Evolutionary conservation across 768 basidiomycete genomes (phyloP).

Genomic region (Tylopilus sp.): DNA sequence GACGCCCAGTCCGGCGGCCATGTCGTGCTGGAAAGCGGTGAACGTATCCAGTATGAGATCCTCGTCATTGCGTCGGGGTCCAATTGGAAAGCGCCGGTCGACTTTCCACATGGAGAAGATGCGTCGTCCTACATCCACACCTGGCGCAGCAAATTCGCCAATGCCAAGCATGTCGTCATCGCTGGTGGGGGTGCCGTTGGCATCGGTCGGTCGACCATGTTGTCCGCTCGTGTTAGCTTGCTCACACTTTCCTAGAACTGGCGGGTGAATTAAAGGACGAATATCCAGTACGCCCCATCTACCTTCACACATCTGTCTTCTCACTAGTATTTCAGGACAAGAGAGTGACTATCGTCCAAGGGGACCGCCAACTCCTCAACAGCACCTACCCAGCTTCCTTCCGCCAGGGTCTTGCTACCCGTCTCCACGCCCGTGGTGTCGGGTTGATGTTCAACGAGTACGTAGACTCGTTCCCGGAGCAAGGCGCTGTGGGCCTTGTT

Average conservation of each 20-base stretch:
- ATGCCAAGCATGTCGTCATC: constrained; percentile 42
- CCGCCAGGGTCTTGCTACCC: constrained; percentile 44
- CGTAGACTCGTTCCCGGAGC: constrained; percentile 44
- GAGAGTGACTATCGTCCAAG: constrained; percentile 63
- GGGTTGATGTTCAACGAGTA: constrained; percentile 50
- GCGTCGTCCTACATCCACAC: constrained; percentile 28
- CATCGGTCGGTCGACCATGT: constrained; percentile 34
- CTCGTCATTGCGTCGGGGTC: constrained; percentile 62
- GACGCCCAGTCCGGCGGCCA: constrained; percentile 38
- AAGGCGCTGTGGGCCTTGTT: constrained; percentile 36
- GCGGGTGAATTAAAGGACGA: constrained; percentile 44
- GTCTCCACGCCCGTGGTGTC: constrained; percentile 43
- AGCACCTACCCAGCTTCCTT: constrained; percentile 51
- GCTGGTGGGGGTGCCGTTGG: constrained; percentile 59
- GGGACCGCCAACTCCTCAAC: constrained; percentile 51
- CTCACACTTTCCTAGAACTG: constrained; percentile 31
- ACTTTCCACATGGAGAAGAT: constrained; percentile 35
- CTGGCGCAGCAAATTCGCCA: constrained; percentile 33
- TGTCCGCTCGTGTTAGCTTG: neutral
- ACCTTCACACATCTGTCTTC: neutral
- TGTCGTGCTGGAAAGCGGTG: constrained; percentile 49
- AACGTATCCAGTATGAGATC: constrained; percentile 47
- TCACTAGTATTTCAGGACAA: constrained; percentile 20
- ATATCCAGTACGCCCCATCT: constrained; percentile 33
- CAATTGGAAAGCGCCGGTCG: constrained; percentile 47